A percentile compares a stretch with the other conserved stretches of the same genome.
Evolutionary conservation across 345 rosid species (phyloP).

Genomic region (Citrus trifoliata): DNA sequence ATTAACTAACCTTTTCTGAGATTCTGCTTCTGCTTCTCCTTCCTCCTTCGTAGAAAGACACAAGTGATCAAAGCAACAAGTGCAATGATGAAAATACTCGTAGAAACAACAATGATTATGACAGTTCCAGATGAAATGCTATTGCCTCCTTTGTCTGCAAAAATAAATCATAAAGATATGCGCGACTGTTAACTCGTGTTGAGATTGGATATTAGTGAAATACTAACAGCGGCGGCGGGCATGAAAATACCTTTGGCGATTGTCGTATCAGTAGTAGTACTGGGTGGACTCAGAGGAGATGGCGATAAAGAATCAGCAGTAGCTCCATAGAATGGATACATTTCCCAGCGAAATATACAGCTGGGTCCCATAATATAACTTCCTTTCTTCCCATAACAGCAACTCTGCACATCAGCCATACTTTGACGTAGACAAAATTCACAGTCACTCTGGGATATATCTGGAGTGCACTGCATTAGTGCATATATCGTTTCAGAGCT

Average conservation of each 20-base stretch:
- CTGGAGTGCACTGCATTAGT: constrained; percentile 27
- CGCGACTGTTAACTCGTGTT: too few relatives aligned
- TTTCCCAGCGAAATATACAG: neutral
- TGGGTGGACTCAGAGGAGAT: too few relatives aligned
- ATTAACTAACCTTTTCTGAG: neutral
- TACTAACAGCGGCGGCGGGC: too few relatives aligned
- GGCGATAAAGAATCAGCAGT: neutral
- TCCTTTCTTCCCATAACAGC: constrained; percentile 3
- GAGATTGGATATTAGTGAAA: too few relatives aligned
- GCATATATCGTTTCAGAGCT: constrained; percentile 4
- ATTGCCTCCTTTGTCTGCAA: neutral
- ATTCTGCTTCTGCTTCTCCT: constrained; percentile 1
- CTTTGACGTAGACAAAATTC: constrained; percentile 3
- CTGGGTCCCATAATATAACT: neutral
- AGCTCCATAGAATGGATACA: neutral
- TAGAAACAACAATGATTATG: constrained; percentile 20
- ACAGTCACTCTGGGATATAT: constrained; percentile 13
- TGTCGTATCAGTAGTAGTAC: too few relatives aligned
- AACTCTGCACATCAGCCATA: neutral
- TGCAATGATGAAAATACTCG: constrained; percentile 9
- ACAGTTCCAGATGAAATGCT: constrained; percentile 9
- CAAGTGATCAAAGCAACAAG: neutral
- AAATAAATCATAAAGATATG: too few relatives aligned
- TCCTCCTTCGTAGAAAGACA: neutral
- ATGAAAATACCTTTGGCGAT: too few relatives aligned